Conservation (phyloP, 2,329 filamentous ascomycete genomes). For the Aspergillus arachidicola region DNA sequence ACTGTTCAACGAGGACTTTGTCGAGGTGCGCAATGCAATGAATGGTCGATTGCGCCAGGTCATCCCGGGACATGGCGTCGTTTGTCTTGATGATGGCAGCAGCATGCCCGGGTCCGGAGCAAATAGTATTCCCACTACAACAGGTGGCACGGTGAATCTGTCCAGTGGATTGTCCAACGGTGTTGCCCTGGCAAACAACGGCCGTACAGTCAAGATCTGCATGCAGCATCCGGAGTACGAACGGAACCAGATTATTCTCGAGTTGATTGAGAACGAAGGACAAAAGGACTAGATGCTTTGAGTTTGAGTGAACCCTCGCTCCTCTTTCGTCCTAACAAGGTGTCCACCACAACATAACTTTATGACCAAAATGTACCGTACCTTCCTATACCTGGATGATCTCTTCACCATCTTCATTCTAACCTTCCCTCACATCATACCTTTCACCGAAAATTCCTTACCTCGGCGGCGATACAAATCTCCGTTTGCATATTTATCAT, state of each 20-base stretch:
- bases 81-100: conserved; percentile 80
- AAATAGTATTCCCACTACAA: conserved; percentile 47
- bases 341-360: background rate
- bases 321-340: background rate
- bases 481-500: no score
- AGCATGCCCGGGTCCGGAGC: conserved; percentile 41
- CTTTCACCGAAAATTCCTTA: background rate
- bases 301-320: background rate
- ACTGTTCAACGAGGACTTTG: conserved; percentile 93
- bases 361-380: background rate
- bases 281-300: conserved; percentile 56
- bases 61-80: conserved; percentile 86
- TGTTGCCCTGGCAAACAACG: conserved; percentile 33
- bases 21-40: conserved; percentile 95
- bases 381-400: background rate
- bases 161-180: conserved; percentile 38
- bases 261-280: conserved; percentile 89
- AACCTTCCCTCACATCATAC: background rate
- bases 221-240: conserved; percentile 92
- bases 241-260: conserved; percentile 83
- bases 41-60: conserved; percentile 93
- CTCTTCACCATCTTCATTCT: background rate
- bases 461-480: background rate
- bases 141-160: conserved; percentile 27
- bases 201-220: conserved; percentile 85